phyloP scores from a whole-genome alignment of 768 basidiomycete genomes.

The Termitomyces sp. region DNA sequence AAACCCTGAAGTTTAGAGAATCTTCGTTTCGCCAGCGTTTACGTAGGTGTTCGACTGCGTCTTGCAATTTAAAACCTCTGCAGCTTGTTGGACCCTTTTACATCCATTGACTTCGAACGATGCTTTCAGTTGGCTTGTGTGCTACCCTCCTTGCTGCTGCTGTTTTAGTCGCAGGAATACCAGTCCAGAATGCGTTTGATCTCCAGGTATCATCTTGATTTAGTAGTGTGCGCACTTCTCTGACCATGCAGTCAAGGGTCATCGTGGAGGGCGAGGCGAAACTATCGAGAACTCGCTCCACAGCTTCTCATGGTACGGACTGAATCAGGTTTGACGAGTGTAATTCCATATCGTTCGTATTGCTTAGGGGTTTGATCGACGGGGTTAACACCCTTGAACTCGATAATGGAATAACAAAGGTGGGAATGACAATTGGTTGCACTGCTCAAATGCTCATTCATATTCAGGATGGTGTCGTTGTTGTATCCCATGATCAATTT shows the following conservation, averaged over 20 bases:
- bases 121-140: constrained; percentile 5
- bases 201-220: constrained; percentile 4
- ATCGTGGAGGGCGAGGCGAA: constrained; percentile 74
- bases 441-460: neutral
- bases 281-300: constrained; percentile 69
- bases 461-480: constrained; percentile 61
- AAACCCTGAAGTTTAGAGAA: neutral
- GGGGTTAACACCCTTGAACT: constrained; percentile 75
- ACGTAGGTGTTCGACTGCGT: neutral
- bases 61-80: neutral
- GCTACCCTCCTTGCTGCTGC: neutral
- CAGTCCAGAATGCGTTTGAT: constrained; percentile 3
- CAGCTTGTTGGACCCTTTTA: neutral
- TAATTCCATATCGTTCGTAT: neutral
- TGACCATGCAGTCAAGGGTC: constrained; percentile 38
- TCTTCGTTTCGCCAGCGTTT: neutral
- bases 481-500: constrained; percentile 78
- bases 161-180: neutral
- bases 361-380: constrained; percentile 61
- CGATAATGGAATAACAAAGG: constrained; percentile 74
- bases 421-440: constrained; percentile 16
- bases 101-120: neutral
- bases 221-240: neutral
- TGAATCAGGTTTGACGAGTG: neutral
- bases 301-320: constrained; percentile 65